These are phyloP conservation scores for Phylloporus sp. DNA, from an alignment of 1,284 basidiomycete genomes.

Conservation along the genomic window DNA sequence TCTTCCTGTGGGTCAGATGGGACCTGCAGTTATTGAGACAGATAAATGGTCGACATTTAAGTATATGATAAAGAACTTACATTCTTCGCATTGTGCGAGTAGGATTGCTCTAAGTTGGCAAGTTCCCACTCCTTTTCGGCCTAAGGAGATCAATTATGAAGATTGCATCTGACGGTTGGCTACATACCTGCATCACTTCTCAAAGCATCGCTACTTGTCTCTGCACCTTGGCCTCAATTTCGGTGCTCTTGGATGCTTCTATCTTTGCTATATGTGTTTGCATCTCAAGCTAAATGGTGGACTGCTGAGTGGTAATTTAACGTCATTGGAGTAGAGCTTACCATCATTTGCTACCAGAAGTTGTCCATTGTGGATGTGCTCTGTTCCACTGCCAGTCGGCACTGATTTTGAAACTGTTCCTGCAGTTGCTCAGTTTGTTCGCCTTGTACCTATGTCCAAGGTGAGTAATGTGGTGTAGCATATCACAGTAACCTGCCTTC, in stretches of 20 bases:
- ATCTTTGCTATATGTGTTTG: background rate
- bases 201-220: background rate
- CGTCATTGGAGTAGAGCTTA: background rate
- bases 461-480: too few relatives aligned
- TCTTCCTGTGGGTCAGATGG: background rate
- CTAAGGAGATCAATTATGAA: background rate
- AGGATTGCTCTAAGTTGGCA: background rate
- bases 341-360: background rate
- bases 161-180: too few relatives aligned
- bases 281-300: background rate
- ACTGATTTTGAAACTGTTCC: background rate
- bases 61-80: background rate
- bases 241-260: background rate
- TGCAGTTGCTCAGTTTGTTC: background rate
- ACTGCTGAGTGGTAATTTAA: background rate
- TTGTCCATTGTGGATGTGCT: background rate
- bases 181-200: background rate
- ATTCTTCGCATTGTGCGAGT: conserved; percentile 1
- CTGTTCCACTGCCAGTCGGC: background rate
- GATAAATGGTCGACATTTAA: background rate
- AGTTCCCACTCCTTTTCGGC: background rate
- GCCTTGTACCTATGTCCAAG: background rate
- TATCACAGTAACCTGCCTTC: background rate
- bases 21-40: background rate
- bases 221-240: background rate